Evolutionary conservation across 805 yeast species (phyloP).

Genomic region (Schizosaccharomyces octosporus): DNA sequence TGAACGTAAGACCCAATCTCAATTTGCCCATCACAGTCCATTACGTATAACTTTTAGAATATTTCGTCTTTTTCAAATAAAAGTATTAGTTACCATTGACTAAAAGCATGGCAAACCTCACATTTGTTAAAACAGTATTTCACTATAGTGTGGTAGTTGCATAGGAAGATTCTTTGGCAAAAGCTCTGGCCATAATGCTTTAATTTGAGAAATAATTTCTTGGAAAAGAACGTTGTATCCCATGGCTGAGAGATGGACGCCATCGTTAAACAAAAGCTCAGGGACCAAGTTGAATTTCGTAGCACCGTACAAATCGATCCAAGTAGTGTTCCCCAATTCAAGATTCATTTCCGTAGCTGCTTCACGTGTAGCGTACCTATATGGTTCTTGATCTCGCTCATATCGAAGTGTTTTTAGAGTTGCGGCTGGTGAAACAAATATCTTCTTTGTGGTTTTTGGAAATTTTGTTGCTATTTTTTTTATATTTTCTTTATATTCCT

Average conservation of each 20-base stretch:
- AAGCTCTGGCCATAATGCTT: neutral
- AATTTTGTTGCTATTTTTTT: neutral
- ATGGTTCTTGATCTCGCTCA: neutral
- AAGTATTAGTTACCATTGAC: neutral
- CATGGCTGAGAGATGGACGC: neutral
- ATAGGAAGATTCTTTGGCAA: neutral
- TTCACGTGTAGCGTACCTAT: neutral
- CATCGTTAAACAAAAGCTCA: neutral
- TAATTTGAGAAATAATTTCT: neutral
- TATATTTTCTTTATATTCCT: neutral
- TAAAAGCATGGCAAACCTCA: neutral
- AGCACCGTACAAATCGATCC: neutral
- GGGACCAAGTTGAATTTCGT: neutral
- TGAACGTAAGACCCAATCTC: no score
- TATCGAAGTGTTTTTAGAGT: neutral
- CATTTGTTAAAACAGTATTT: neutral
- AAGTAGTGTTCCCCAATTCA: neutral
- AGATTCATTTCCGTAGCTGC: no score
- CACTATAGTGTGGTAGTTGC: neutral
- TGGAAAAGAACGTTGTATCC: neutral
- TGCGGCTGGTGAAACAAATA: neutral
- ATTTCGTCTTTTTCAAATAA: no score
- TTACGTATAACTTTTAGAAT: no score
- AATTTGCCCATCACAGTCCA: no score
- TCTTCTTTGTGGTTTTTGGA: neutral